Evolutionary conservation across 202 grass and related monocot species (phyloP), one percentile per base, ranked within the genome.

Genomic region (Hordeum pubiflorum): DNA sequence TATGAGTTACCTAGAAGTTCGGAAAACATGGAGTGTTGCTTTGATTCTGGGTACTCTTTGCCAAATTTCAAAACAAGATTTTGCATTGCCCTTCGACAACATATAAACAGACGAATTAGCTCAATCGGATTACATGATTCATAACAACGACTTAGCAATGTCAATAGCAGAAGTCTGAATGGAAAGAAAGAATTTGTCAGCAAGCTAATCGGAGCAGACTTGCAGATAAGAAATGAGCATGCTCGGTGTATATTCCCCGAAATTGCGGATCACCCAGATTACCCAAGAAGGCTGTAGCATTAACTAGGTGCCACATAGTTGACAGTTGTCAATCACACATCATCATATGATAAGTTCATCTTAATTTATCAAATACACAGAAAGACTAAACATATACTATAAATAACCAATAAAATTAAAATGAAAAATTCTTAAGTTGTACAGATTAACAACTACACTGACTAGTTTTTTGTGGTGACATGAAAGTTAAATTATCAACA

Each of bases 1-100:
- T 84, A 66, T 59, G 67, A 79, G 65, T 81, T 65, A 55, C 84
- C 87, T 87, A 85, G 71, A 75, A 77, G 58, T 37, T 79, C 73
- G 26, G 69, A 86, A 77, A 82, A 76, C 27, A 3, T 29, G 27
- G 27, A 29, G 27, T 29, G 2, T 29, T 78, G 62, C 71, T 84
- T 86, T 48, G 80, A 76, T 4, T 89, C 74, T 72, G 40, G 72
- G 78, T 48, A 71, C 73, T 79, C 80, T 52, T 89, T 84, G 62
- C 78, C 62, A 72, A 77, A 83, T 93, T 89, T 81, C 31, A 64
- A 76, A 76, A 94, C 21, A 33, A 94, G 74, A 88, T 89, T 86
- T 84, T 89, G 92, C 92, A 91, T 77, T 72, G 90, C 90, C 76
- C 85, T 91, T 81, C 90, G 88, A 57, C 95, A 94, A 39, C 82